Percentiles rank a stretch among this genome's conserved stretches.
Conservation (phyloP, 768 basidiomycete species). For the Galerina sulciceps region DNA sequence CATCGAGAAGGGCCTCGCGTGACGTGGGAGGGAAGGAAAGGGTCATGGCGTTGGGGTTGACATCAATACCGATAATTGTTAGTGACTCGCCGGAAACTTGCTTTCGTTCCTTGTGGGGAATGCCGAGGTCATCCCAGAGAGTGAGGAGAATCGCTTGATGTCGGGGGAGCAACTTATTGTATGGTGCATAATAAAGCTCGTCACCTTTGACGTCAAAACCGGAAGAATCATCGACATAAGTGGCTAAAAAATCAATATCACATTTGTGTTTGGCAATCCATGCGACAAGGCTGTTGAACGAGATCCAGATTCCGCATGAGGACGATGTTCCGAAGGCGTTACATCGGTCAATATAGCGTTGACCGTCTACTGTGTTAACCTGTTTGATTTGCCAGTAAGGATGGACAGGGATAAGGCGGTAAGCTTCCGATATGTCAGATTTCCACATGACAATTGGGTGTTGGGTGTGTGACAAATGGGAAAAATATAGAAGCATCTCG, state of each 20-base stretch:
- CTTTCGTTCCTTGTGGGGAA: conserved; percentile 44
- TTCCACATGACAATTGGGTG: conserved; percentile 33
- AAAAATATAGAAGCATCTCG: conserved; percentile 8
- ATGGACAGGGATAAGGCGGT: conserved; percentile 38
- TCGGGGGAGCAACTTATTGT: conserved; percentile 25
- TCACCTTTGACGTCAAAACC: conserved; percentile 20
- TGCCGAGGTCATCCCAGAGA: conserved; percentile 42
- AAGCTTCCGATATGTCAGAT: conserved; percentile 41
- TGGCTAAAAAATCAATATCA: conserved; percentile 20
- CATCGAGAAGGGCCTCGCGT: not conserved
- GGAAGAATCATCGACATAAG: conserved; percentile 40
- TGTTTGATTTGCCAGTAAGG: conserved; percentile 47
- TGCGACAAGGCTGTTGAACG: conserved; percentile 32
- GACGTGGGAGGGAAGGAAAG: conserved; percentile 25
- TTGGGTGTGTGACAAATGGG: conserved; percentile 30
- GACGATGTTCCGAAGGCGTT: conserved; percentile 28
- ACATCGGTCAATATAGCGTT: conserved; percentile 22
- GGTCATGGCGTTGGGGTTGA: conserved; percentile 35
- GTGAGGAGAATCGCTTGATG: conserved; percentile 36
- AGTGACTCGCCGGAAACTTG: conserved; percentile 35
- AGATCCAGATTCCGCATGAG: conserved; percentile 25
- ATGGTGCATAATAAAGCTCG: conserved; percentile 31
- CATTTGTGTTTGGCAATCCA: conserved; percentile 38
- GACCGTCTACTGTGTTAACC: conserved; percentile 25
- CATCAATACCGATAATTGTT: conserved; percentile 40